phyloP scores from a whole-genome alignment of 805 yeast genomes.

The Schizosaccharomyces pombe region DNA sequence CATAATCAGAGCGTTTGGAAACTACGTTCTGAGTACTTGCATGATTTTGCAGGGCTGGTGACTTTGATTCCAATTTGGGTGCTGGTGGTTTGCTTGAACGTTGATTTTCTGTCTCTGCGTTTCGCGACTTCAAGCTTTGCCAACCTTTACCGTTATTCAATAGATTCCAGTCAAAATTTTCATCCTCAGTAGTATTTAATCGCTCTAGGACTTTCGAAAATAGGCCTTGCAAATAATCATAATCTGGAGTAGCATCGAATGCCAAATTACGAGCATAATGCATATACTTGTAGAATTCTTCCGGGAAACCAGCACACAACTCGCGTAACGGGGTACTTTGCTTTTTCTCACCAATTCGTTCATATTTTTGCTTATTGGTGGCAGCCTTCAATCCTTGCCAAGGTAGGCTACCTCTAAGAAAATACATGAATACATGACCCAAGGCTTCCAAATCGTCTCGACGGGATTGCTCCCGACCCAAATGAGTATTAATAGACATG shows the following conservation, averaged over 20 bases:
- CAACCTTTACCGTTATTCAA: conserved; percentile 87
- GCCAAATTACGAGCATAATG: conserved; percentile 67
- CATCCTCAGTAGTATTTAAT: conserved; percentile 51
- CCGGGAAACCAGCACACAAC: conserved; percentile 70
- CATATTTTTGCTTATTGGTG: conserved; percentile 90
- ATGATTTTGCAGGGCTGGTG: not conserved
- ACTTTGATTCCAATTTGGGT: not conserved
- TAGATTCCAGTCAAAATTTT: conserved; percentile 94
- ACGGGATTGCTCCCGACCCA: conserved; percentile 91
- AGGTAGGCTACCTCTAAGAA: conserved; percentile 79
- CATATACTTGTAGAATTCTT: conserved; percentile 79
- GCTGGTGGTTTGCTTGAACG: not conserved
- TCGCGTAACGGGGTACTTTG: conserved; percentile 71
- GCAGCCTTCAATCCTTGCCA: conserved; percentile 99
- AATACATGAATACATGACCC: conserved; percentile 91
- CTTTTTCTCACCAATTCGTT: conserved; percentile 89
- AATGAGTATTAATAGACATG: conserved; percentile 91
- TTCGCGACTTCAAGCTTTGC: conserved; percentile 24
- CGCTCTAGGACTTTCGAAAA: conserved; percentile 58
- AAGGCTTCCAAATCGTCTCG: conserved; percentile 90
- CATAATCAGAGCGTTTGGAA: no score
- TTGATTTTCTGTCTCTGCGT: not conserved
- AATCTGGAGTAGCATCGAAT: conserved; percentile 87
- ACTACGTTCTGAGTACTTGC: no score
- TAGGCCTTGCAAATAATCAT: conserved; percentile 58